These are phyloP conservation scores for Starmera stellimalicola DNA, from an alignment of 1,139 yeast genomes.

Conservation along the genomic window DNA sequence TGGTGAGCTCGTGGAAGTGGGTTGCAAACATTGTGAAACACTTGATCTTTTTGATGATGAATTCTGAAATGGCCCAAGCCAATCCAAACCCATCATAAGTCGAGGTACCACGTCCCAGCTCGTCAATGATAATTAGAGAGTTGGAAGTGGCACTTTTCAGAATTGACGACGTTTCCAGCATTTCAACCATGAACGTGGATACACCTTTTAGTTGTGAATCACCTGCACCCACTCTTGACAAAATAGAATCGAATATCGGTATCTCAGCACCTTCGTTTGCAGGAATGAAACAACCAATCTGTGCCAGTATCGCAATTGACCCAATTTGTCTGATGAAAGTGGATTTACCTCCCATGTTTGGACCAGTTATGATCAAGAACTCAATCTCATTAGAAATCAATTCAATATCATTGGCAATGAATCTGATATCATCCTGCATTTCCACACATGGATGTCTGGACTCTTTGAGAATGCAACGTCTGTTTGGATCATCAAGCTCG, in stretches of 20 bases:
- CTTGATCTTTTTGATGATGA: constrained; percentile 57
- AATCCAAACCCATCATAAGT: constrained; percentile 97
- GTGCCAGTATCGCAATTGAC: constrained; percentile 81
- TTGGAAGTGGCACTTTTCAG: constrained; percentile 77
- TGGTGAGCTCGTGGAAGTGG: constrained; percentile 92
- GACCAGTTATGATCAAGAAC: constrained; percentile 87
- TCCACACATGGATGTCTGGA: constrained; percentile 95
- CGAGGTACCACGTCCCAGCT: constrained; percentile 92
- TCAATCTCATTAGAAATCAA: constrained; percentile 44
- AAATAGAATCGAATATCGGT: constrained; percentile 79
- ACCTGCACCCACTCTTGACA: constrained; percentile 98
- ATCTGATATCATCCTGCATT: constrained; percentile 77
- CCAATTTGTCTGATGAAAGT: constrained; percentile 92
- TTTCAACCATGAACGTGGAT: constrained; percentile 96
- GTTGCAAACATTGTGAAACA: constrained; percentile 91
- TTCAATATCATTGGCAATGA: constrained; percentile 78
- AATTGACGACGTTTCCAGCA: constrained; percentile 92
- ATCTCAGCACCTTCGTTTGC: constrained; percentile 55
- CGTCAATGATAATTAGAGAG: constrained; percentile 87
- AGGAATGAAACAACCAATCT: constrained; percentile 89
- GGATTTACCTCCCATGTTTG: constrained; percentile 98
- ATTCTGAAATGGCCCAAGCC: constrained; percentile 93
- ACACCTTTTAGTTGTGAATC: constrained; percentile 95
- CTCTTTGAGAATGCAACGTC: constrained; percentile 50
- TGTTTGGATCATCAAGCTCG: constrained; percentile 35